Percentiles rank a stretch among this genome's conserved stretches.
Evolutionary conservation across 2,329 filamentous ascomycete genomes (phyloP).

Genomic region (Colletotrichum sp.): DNA sequence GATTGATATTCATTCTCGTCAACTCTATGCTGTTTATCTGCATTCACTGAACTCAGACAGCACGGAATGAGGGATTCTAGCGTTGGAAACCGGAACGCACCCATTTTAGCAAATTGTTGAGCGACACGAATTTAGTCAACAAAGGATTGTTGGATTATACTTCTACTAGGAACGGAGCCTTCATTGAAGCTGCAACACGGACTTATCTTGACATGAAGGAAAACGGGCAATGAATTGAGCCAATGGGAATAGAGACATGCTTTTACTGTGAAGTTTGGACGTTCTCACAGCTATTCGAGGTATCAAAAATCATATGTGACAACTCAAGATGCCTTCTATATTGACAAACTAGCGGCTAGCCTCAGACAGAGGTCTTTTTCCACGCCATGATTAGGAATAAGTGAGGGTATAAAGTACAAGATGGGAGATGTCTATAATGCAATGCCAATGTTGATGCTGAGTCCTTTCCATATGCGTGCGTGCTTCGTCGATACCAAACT

Average conservation of each 20-base stretch:
- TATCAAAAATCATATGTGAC: not conserved
- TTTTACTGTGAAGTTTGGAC: not conserved
- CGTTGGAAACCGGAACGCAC: not conserved
- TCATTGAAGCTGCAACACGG: not conserved
- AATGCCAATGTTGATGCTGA: not conserved
- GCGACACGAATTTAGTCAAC: rapidly evolving
- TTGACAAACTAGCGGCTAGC: not conserved
- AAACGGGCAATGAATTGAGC: not conserved
- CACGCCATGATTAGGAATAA: not conserved
- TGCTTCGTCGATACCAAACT: not conserved
- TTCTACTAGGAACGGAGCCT: not conserved
- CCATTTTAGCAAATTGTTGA: not conserved
- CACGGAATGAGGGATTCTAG: not conserved
- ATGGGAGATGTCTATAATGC: not conserved
- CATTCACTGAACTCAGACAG: not conserved
- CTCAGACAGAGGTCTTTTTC: not conserved
- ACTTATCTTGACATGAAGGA: not conserved
- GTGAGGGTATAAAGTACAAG: not conserved
- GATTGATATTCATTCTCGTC: not conserved
- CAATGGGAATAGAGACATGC: rapidly evolving
- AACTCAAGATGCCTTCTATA: not conserved
- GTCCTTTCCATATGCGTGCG: not conserved
- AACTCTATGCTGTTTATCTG: rapidly evolving
- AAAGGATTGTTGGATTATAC: not conserved
- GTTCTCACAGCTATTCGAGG: not conserved